Base-by-base conservation (phyloP, 148 eudicot genomes). In the Heliamphora exappendiculata region DNA sequence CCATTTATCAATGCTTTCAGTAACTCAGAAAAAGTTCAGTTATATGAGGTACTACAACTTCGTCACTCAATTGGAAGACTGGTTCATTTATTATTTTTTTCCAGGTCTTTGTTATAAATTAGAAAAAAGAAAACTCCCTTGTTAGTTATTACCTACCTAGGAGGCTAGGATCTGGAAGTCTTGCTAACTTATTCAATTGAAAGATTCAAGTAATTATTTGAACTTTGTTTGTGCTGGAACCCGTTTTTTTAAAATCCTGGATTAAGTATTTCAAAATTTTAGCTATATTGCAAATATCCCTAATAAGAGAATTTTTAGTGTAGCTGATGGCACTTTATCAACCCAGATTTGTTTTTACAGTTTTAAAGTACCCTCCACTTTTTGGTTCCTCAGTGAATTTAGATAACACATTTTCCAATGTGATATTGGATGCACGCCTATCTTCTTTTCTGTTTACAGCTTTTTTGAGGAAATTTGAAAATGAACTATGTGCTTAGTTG, bases 31-130 rank as follows among this genome's bases (percentile, higher is more conserved):
- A 81, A 79, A 66, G 86, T 89, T 72, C 88, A 84, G 72, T 57
- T 95, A 26, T 95, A 90, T 80, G 90, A 95, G 98, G 97, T 95
- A 92, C 57, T 33, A 31, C 13, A 28, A 42, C 28, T 24, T 41
- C 19, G 10, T 39, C 45, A 49, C 50, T 26, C 28, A 42, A 31
- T 51, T 71, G 28, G 28, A 71, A 71, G 74, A 50, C 74, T 71
- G 39, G 24, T 69, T 71, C 44, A 50, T 51, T 71, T 71, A 1
- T 24, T 26, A 60, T 9, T 28, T 60, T 16, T 31, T 60, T 60
- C 37, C 16, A 60, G 36, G 37, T 60, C 19, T 11, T 29, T 0
- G 17, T 29, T 58, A 24, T 22, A 24, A 58, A 5, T 28, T 58
- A 24, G 63, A 58, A 7, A 24, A 22, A 24, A 12, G 26, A 6